These are phyloP conservation scores for Parathielavia appendiculata DNA, from an alignment of 495 filamentous ascomycete genomes.

Conservation along the genomic window DNA sequence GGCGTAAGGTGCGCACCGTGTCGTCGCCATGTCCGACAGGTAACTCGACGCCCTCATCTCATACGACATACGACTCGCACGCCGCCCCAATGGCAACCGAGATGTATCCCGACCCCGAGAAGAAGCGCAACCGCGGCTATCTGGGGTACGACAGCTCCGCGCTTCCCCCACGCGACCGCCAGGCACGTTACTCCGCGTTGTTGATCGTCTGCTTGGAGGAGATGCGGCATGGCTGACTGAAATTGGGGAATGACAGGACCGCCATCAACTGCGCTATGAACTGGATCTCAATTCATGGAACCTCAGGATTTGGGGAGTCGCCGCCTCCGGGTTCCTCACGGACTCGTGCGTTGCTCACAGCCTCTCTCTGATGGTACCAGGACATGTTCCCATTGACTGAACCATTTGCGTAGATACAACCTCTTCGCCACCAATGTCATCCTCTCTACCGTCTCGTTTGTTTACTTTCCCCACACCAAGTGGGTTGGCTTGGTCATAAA, in stretches of 20 bases:
- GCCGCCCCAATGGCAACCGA: slow-evolving; percentile 13
- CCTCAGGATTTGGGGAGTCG: slow-evolving; percentile 48
- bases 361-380: background rate
- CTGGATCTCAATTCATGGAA: slow-evolving; percentile 40
- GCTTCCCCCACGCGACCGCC: slow-evolving; percentile 25
- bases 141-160: slow-evolving; percentile 30
- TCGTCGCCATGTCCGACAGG: too few species aligned
- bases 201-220: background rate
- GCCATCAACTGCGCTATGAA: slow-evolving; percentile 34
- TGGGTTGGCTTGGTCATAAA: slow-evolving; percentile 48
- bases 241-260: slow-evolving; percentile 21
- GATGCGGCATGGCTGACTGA: slow-evolving; percentile 3
- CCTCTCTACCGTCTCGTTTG: slow-evolving; percentile 55
- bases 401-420: slow-evolving; percentile 34
- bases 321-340: slow-evolving; percentile 63
- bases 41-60: too few species aligned
- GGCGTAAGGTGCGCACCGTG: too few species aligned
- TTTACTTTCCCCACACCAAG: slow-evolving; percentile 52
- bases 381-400: background rate
- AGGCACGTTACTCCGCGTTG: slow-evolving; percentile 16
- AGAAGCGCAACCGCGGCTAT: slow-evolving; percentile 30
- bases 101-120: slow-evolving; percentile 29
- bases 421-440: slow-evolving; percentile 64
- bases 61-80: background rate
- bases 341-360: slow-evolving; percentile 48